These are phyloP conservation scores for Boechera divaricarpa DNA, from an alignment of 345 rosid species.

Conservation along the genomic window DNA sequence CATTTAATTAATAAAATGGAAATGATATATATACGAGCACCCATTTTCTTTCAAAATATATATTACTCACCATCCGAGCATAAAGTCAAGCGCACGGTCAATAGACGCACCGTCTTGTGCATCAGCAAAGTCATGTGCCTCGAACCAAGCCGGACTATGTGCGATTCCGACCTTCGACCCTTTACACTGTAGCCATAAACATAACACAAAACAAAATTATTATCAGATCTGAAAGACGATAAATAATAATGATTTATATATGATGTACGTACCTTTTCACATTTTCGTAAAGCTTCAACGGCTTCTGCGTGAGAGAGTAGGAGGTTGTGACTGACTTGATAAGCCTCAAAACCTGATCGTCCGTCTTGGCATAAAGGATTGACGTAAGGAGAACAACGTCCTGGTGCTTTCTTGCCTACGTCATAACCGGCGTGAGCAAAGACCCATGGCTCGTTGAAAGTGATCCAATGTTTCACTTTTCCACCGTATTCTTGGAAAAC, in stretches of 20 bases:
- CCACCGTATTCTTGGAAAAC: slow-evolving; percentile 49
- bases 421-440: slow-evolving; percentile 45
- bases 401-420: slow-evolving; percentile 46
- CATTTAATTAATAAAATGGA: background rate
- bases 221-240: background rate
- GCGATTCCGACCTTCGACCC: slow-evolving; percentile 40
- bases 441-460: slow-evolving; percentile 58
- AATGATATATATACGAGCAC: background rate
- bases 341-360: slow-evolving; percentile 44
- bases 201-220: background rate
- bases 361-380: slow-evolving; percentile 38
- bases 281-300: slow-evolving; percentile 31
- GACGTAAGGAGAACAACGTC: slow-evolving; percentile 46
- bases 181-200: slow-evolving; percentile 25
- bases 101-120: slow-evolving; percentile 29
- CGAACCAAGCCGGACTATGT: slow-evolving; percentile 47
- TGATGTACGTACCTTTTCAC: slow-evolving; percentile 13
- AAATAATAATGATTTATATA: background rate
- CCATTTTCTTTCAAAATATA: background rate
- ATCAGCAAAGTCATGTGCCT: slow-evolving; percentile 23
- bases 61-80: slow-evolving; percentile 42
- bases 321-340: slow-evolving; percentile 39
- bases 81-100: slow-evolving; percentile 36
- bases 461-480: slow-evolving; percentile 58
- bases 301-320: slow-evolving; percentile 45